Evolutionary conservation across 1,139 yeast species (phyloP).

Genomic region (Meyerozyma smithsonii): DNA sequence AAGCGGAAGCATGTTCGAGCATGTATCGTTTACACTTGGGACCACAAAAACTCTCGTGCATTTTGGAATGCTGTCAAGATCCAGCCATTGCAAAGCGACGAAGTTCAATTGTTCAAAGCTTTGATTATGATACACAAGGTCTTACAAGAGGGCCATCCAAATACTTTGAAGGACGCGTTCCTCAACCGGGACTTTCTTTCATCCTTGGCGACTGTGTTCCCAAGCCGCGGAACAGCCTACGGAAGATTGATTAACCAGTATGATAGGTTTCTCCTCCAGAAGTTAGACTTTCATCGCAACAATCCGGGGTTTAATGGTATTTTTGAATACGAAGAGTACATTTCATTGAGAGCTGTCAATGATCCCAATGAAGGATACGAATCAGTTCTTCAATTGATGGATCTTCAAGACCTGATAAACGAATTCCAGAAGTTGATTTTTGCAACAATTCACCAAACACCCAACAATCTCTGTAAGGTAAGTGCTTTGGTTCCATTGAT

Average conservation of each 20-base stretch:
- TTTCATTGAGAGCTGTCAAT: slow-evolving; percentile 79
- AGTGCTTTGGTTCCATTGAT: slow-evolving; percentile 88
- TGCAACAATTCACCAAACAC: slow-evolving; percentile 63
- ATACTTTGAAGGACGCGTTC: slow-evolving; percentile 77
- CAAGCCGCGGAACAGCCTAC: slow-evolving; percentile 48
- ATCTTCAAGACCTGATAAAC: slow-evolving; percentile 79
- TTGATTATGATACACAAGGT: slow-evolving; percentile 85
- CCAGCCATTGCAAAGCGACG: slow-evolving; percentile 77
- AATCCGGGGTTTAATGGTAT: slow-evolving; percentile 93
- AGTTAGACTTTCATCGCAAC: slow-evolving; percentile 75
- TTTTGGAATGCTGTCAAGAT: slow-evolving; percentile 84
- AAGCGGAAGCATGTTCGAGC: slow-evolving; percentile 93
- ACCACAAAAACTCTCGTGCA: slow-evolving; percentile 78
- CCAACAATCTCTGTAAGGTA: slow-evolving; percentile 73
- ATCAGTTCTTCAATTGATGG: slow-evolving; percentile 80
- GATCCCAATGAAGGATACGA: slow-evolving; percentile 97
- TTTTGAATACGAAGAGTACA: slow-evolving; percentile 92
- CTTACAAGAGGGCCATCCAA: slow-evolving; percentile 94
- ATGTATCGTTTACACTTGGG: slow-evolving; percentile 95
- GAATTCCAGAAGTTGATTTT: slow-evolving; percentile 75
- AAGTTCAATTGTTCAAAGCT: slow-evolving; percentile 83
- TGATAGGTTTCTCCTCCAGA: slow-evolving; percentile 61
- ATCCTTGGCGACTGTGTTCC: slow-evolving; percentile 40
- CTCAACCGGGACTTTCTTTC: slow-evolving; percentile 50
- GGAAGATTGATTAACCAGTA: slow-evolving; percentile 73